phyloP scores from a whole-genome alignment of 176 grass and related monocot genomes.

The Raddia guianensis region DNA sequence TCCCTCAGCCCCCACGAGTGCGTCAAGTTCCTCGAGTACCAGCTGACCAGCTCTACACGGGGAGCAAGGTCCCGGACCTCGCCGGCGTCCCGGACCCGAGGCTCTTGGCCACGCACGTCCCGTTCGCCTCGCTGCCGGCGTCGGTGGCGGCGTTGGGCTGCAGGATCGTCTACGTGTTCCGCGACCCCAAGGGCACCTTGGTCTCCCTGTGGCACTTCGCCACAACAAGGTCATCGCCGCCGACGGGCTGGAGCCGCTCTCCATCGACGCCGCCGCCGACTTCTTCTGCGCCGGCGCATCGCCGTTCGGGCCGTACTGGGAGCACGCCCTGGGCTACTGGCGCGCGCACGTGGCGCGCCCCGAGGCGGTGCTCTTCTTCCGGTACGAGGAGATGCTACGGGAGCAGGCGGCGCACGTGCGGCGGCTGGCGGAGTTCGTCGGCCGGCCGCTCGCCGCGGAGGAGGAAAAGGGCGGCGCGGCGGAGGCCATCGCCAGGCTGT shows the following conservation, averaged over 20 bases:
- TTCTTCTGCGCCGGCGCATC: slow-evolving; percentile 13
- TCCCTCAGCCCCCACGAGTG: slow-evolving; percentile 25
- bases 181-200: slow-evolving; percentile 34
- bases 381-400: slow-evolving; percentile 24
- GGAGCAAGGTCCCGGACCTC: neutral
- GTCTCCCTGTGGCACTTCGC: neutral
- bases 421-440: slow-evolving; percentile 2
- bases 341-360: neutral
- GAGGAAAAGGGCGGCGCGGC: slow-evolving; percentile 5
- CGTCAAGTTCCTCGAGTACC: slow-evolving; percentile 29
- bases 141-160: neutral
- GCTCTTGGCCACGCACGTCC: slow-evolving; percentile 45
- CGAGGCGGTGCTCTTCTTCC: slow-evolving; percentile 38
- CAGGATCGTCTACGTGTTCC: slow-evolving; percentile 39
- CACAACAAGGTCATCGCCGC: neutral
- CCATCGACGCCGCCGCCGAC: neutral
- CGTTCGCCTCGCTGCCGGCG: slow-evolving; percentile 24
- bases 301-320: slow-evolving; percentile 29
- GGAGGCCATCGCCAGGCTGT: slow-evolving; percentile 20
- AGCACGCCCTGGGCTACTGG: slow-evolving; percentile 42
- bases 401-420: slow-evolving; percentile 1
- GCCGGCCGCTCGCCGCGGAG: neutral
- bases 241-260: neutral
- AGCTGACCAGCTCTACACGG: neutral
- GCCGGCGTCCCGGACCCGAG: slow-evolving; percentile 20